Conservation (phyloP, 148 eudicot species). For the Gaultheria prostrata region DNA sequence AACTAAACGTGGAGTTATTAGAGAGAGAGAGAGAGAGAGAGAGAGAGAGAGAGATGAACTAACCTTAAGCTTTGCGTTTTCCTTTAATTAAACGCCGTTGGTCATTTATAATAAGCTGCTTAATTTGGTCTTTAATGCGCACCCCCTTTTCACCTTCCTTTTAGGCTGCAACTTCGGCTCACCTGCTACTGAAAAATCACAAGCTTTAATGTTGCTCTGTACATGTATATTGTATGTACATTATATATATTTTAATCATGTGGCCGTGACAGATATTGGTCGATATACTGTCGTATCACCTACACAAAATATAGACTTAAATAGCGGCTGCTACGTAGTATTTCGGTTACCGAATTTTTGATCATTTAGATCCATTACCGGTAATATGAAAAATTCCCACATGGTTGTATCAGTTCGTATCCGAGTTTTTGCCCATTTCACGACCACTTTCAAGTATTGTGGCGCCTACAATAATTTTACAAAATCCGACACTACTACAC, state of each 20-base stretch:
- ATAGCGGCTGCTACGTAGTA: too few species aligned
- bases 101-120: conserved; percentile 17
- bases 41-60: conserved; percentile 2
- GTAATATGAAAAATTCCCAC: too few species aligned
- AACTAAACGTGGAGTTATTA: too few species aligned
- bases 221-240: too few species aligned
- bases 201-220: not conserved
- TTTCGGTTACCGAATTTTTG: too few species aligned
- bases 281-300: too few species aligned
- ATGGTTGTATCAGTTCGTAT: too few species aligned
- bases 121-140: conserved; percentile 22
- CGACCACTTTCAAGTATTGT: not conserved
- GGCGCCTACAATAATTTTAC: not conserved
- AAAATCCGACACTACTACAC: not conserved
- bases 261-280: too few species aligned
- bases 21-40: conserved; percentile 19
- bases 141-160: not conserved
- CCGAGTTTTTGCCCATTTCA: too few species aligned
- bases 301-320: too few species aligned
- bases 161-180: not conserved
- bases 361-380: too few species aligned
- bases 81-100: conserved; percentile 4
- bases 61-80: conserved; percentile 15
- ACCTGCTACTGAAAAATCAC: not conserved
- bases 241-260: too few species aligned